Base-by-base conservation (phyloP, 805 yeast genomes). In the Cyberlindnera galapagoensis region DNA sequence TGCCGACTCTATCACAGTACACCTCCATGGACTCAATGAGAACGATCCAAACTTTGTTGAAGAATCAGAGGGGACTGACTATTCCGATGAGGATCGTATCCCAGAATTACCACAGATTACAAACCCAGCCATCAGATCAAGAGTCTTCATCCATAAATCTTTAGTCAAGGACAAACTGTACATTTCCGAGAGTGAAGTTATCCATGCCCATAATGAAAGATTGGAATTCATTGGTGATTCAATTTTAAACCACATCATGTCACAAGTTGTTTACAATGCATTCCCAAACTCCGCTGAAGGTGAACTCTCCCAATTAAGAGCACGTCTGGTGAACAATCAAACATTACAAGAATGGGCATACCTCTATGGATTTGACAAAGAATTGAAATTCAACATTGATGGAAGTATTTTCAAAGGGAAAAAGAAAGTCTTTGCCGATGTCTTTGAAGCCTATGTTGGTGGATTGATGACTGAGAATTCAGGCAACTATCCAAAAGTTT, bases 211-310 rank as follows among this genome's bases (percentile, higher is more conserved):
- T 46, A 84, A 90, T 54, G 97, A 88, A 63, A 67, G 96, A 30
- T 62, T 87, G 15, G 97, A 90, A 60, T 90, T 86, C 51, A 61
- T 85, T 26, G 97, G 97, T 11, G 97, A 90, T 59, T 77, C 97
- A 1, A 71, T 86, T 14, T 60, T 90, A 38, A 82, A 84, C 50
- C 71, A 70, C 33, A 62, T 79, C n/a, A 76, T 82, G 33, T 80
- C 96, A 0, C 61, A 71, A 36, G 66, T 88, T 25, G 63, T 85
- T 12, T 86, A 68, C 47, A 65, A 71, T 18, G 57, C 69, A 34
- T 82, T 80, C 46, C 92, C 94, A 0, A 59, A 66, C 26, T 79
- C 77, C 26, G 62, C 75, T 16, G 97, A 92, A 63, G 97, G 97
- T 22, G 78, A 75, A 24, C 57, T 90, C 40, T 76, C 96, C 0